These are phyloP conservation scores for Septoria linicola DNA, from an alignment of 2,329 filamentous ascomycete species.

Conservation along the genomic window DNA sequence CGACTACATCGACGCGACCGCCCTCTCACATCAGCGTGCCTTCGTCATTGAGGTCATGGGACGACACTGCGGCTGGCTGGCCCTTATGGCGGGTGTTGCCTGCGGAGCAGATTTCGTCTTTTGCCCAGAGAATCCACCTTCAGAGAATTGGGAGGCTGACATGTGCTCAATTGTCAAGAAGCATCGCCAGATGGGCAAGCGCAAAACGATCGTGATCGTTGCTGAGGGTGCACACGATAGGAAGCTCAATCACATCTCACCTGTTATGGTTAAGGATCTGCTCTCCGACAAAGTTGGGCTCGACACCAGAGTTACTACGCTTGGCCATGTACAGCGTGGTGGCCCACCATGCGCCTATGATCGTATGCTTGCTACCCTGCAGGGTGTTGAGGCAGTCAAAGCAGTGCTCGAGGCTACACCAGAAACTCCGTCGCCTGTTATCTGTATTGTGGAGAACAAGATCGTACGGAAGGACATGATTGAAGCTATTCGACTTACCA, in stretches of 20 bases:
- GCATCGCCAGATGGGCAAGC: conserved; percentile 86
- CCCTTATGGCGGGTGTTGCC: conserved; percentile 91
- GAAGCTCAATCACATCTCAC: conserved; percentile 78
- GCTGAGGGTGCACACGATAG: conserved; percentile 90
- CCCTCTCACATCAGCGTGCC: conserved; percentile 87
- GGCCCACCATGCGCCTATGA: conserved; percentile 92
- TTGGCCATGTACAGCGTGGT: conserved; percentile 96
- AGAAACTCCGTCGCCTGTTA: conserved; percentile 87
- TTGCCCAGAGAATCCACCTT: conserved; percentile 88
- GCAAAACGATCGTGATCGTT: conserved; percentile 97
- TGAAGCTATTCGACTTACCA: conserved; percentile 82
- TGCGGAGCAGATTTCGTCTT: conserved; percentile 97
- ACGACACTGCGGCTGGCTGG: conserved; percentile 94
- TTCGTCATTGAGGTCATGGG: conserved; percentile 99
- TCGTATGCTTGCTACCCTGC: conserved; percentile 85
- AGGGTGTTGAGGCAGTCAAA: conserved; percentile 91
- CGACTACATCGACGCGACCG: conserved; percentile 94
- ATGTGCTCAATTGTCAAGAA: conserved; percentile 76
- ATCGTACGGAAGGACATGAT: conserved; percentile 87
- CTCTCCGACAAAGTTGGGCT: conserved; percentile 77
- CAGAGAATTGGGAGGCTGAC: conserved; percentile 82
- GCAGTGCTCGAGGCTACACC: conserved; percentile 87
- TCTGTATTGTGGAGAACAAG: conserved; percentile 97
- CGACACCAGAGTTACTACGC: conserved; percentile 89
- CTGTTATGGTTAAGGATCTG: conserved; percentile 79